phyloP scores from a whole-genome alignment of 192 early-diverging fungal genomes.

The Helicostylum pulchrum region DNA sequence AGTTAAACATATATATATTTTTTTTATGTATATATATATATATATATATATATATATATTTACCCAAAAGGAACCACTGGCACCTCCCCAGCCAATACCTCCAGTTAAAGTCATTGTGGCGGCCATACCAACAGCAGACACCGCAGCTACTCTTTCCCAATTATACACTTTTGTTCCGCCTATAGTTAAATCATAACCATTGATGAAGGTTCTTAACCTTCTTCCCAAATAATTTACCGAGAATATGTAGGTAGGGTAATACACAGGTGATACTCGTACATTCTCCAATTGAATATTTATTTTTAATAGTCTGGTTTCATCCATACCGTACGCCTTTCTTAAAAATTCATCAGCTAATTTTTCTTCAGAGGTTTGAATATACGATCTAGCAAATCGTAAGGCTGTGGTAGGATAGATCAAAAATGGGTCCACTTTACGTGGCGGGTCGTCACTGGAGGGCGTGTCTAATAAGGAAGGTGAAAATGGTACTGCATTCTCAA shows the following conservation, averaged over 20 bases:
- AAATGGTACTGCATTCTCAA: conserved; percentile 36
- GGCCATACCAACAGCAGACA: conserved; percentile 36
- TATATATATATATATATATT: too few species aligned
- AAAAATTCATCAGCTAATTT: conserved; percentile 41
- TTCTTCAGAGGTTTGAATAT: conserved; percentile 44
- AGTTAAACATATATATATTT: too few species aligned
- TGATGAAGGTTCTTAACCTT: conserved; percentile 51
- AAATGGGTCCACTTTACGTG: conserved; percentile 46
- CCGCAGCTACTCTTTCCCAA: conserved; percentile 45
- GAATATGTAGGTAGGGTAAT: conserved; percentile 49
- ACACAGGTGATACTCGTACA: conserved; percentile 45
- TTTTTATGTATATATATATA: too few species aligned
- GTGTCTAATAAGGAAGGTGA: conserved; percentile 39
- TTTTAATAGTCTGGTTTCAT: conserved; percentile 42
- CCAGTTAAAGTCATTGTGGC: conserved; percentile 27
- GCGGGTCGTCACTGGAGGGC: conserved; percentile 9
- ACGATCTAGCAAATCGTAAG: conserved; percentile 39
- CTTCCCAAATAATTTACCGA: conserved; percentile 42
- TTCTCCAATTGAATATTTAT: conserved; percentile 40
- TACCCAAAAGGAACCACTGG: conserved; percentile 35
- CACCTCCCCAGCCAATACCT: conserved; percentile 33
- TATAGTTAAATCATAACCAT: conserved; percentile 42
- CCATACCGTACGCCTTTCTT: conserved; percentile 34
- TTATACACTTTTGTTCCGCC: conserved; percentile 48
- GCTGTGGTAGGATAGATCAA: conserved; percentile 46